Evolutionary conservation across 2,329 filamentous ascomycete species (phyloP).

Genomic region (Mariannaea elegans): DNA sequence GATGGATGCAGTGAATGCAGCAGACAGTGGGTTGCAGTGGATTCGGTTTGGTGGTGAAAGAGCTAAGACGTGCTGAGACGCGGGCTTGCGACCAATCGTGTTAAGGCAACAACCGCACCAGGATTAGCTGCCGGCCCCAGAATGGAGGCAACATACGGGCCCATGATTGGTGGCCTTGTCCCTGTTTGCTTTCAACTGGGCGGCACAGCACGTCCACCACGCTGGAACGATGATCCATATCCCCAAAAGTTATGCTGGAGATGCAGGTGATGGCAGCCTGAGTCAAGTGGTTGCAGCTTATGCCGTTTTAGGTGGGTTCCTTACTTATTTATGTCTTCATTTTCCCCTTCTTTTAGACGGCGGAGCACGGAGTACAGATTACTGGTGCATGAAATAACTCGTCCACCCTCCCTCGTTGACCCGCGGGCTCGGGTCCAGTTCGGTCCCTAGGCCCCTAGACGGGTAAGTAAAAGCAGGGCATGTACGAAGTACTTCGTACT

Average conservation of each 20-base stretch:
- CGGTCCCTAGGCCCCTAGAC: no score
- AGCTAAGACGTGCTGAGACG: constrained; percentile 11
- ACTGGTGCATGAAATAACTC: no score
- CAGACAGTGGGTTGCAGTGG: constrained; percentile 21
- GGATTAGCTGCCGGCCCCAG: constrained; percentile 28
- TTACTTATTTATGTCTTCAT: no score
- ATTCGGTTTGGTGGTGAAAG: constrained; percentile 34
- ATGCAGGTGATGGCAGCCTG: no score
- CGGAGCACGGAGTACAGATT: no score
- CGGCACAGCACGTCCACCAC: background rate
- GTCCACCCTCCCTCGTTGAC: no score
- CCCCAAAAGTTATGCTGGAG: background rate
- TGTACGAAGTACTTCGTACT: background rate
- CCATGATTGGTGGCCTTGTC: constrained; percentile 32
- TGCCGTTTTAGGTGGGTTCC: no score
- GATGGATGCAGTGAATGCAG: constrained; percentile 15
- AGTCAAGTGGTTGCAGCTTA: no score
- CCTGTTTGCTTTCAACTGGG: background rate
- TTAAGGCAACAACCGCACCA: background rate
- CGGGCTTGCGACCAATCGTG: constrained; percentile 30
- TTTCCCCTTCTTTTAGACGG: no score
- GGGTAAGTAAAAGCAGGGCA: no score
- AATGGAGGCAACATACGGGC: background rate
- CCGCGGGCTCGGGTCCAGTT: no score
- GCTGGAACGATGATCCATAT: background rate